Evolutionary conservation across 352 stramenopile species (phyloP), one percentile per base, ranked within the genome.

Genomic region (Phytophthora brassicae): DNA sequence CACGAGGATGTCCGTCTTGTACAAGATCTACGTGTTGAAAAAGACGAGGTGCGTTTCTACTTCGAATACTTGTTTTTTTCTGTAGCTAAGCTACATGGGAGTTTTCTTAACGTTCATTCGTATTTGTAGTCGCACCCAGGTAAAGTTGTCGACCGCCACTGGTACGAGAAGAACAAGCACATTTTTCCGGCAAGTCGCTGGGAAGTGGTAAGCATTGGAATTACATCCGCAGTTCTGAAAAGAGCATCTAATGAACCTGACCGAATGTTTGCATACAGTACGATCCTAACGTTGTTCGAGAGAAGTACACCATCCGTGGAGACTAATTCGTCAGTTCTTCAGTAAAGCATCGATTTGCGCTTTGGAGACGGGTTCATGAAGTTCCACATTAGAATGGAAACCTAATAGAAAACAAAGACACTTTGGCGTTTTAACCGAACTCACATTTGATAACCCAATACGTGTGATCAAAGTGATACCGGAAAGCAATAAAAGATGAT

Each of bases 121-220:
- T 46, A 31, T 59, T 26, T 51, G 13, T 50, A 93, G 76, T 98
- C 89, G 23, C 97, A 99, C 65, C 96, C 97, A 13, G 97, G 97
- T 1, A 99, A 99, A 79, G 92, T 99, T 13, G 94, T 98, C 0
- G 93, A 99, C 69, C 89, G 96, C 26, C 74, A 94, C 50, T 99
- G 97, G 97, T 99, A 99, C 71, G 97, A 99, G 73, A 92, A 96
- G 63, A 99, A 99, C 81, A 99, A 99, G 59, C 97, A 99, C 64
- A 99, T 99, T 69, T 99, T 99, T 60, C 97, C 97, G n/a, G 97
- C 96, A 0, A 98, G 83, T 79, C 90, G 96, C 47, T 99, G 97
- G 97, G 97, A 99, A 84, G 79, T 96, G 74, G 86, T 95, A 80
- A 46, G 82, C 62, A 41, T 14, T n/a, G 8, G 26, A 31, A 31